Base-by-base conservation (phyloP, 352 stramenopile genomes). In the Globisporangium yorkense region DNA sequence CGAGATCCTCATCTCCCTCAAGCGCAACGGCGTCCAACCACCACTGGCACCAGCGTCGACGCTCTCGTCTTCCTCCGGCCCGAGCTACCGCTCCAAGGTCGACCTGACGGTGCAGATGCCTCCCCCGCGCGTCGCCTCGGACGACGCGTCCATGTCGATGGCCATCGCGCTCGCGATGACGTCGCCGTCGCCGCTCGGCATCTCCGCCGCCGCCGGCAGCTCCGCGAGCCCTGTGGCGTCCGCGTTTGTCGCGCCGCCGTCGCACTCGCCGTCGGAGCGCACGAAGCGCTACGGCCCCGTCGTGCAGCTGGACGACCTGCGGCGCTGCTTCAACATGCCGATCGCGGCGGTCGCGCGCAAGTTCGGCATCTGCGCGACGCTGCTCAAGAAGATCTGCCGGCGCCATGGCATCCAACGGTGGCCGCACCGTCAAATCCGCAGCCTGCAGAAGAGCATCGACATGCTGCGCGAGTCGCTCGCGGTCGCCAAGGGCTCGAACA, bases 341-440 rank as follows among this genome's bases (percentile, higher is more conserved):
- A 88, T 94, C 61, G 81, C 81, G 3, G 75, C 75, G 0, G 84
- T 94, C 37, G 81, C 81, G 37, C 80, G 78, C 51, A 84, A 90
- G 62, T 92, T 93, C 61, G 84, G 84, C 45, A 92, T 93, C 67
- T 93, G 84, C 57, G 83, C 79, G n/a, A 93, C 84, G 35, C 61
- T 92, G 31, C 68, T 93, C 57, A 93, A 93, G 70, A 92, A 91
- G 66, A 90, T 90, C 56, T 94, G 84, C 52, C 74, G 84, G 2
- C 81, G 81, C 35, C 75, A 92, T 50, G 81, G 81, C 45, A 94
- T 94, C 63, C 81, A 90, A 57, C 77, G 84, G 37, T 94, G 84
- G 84, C 84, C 84, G 13, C 82, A 92, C 59, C 81, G 81, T 21
- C 84, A 94, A 67, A 92, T 94, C 67, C 80, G 81, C 35, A 86